These are phyloP conservation scores for Myxozyma neotropica DNA, from an alignment of 805 yeast genomes.

Conservation along the genomic window DNA sequence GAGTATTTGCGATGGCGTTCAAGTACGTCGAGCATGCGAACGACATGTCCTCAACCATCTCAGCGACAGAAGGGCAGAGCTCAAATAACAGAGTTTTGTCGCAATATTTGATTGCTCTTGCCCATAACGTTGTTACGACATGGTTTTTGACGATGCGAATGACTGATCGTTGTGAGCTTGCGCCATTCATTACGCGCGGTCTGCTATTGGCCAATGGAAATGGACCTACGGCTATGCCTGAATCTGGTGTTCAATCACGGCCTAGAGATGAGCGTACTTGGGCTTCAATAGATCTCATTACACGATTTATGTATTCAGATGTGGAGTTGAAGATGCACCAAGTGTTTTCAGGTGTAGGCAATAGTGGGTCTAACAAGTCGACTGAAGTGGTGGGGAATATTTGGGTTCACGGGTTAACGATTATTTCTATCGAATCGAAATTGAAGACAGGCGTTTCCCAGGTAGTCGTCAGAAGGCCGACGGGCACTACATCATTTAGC, in stretches of 20 bases:
- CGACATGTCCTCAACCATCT: slow-evolving; percentile 44
- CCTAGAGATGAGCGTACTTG: slow-evolving; percentile 55
- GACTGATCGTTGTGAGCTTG: slow-evolving; percentile 59
- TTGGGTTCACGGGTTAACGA: slow-evolving; percentile 65
- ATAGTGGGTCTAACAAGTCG: slow-evolving; percentile 9
- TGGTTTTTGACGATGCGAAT: slow-evolving; percentile 72
- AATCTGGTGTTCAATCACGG: not conserved
- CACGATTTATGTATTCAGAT: slow-evolving; percentile 67
- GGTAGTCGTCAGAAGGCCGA: slow-evolving; percentile 62
- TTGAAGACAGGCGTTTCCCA: slow-evolving; percentile 29
- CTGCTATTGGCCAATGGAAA: slow-evolving; percentile 50
- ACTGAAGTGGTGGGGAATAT: slow-evolving; percentile 43
- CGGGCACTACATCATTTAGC: slow-evolving; percentile 58
- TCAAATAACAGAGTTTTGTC: slow-evolving; percentile 48
- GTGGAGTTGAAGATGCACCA: slow-evolving; percentile 54
- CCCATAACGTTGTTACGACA: slow-evolving; percentile 66
- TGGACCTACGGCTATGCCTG: slow-evolving; percentile 35
- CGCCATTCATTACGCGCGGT: slow-evolving; percentile 64
- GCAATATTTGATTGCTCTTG: slow-evolving; percentile 61
- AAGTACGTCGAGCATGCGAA: slow-evolving; percentile 72
- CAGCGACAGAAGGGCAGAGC: slow-evolving; percentile 36
- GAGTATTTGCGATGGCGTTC: slow-evolving; percentile 83
- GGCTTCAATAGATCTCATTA: slow-evolving; percentile 68
- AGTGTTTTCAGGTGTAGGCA: slow-evolving; percentile 28
- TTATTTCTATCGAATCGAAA: slow-evolving; percentile 60